Evolutionary conservation across 2,329 filamentous ascomycete species (phyloP).

Genomic region (Paecilomyces sp.): DNA sequence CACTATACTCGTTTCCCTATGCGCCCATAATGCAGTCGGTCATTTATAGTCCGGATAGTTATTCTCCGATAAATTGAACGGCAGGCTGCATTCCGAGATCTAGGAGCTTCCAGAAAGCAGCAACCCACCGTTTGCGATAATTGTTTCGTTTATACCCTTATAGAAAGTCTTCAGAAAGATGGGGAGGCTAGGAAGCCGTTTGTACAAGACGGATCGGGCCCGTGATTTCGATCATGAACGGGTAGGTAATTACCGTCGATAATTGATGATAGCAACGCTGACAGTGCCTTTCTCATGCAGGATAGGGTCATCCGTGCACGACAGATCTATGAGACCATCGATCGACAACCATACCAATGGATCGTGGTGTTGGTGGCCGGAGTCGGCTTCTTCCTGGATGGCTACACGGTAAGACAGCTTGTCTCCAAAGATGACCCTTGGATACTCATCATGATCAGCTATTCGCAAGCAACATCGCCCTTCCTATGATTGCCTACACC

Average conservation of each 20-base stretch:
- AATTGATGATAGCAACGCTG: neutral
- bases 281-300: conserved; percentile 11
- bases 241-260: conserved; percentile 12
- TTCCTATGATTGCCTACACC: conserved; percentile 42
- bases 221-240: conserved; percentile 39
- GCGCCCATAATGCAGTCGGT: neutral
- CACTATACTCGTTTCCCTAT: neutral
- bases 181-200: conserved; percentile 26
- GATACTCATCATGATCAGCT: conserved; percentile 20
- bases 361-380: conserved; percentile 40
- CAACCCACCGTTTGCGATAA: too few relatives aligned
- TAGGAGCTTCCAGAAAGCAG: too few relatives aligned
- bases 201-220: conserved; percentile 38
- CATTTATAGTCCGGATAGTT: neutral
- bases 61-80: neutral
- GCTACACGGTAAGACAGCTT: conserved; percentile 27
- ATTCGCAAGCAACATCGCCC: conserved; percentile 45
- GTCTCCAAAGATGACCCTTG: neutral
- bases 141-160: neutral
- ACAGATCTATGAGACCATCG: conserved; percentile 39
- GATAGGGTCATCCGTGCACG: conserved; percentile 37
- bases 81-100: neutral
- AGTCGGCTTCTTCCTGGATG: conserved; percentile 45
- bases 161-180: conserved; percentile 9
- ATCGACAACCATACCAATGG: conserved; percentile 36